Conservation (phyloP, 2,329 filamentous ascomycete genomes). For the Pestalotiopsis sp. region DNA sequence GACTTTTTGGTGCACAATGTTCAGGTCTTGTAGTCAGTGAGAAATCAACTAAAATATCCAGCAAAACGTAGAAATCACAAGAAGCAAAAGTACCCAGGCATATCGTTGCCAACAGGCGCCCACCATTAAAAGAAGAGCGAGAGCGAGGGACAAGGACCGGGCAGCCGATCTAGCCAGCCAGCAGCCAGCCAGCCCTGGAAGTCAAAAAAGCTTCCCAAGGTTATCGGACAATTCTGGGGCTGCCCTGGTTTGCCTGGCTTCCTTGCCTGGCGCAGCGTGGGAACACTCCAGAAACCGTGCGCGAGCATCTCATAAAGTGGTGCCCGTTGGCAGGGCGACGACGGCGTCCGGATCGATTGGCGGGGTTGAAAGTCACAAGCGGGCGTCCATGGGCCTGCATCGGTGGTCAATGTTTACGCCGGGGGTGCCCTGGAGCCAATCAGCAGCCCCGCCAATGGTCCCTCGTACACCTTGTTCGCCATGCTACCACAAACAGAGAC, state of each 20-base stretch:
- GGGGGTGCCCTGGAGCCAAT: neutral
- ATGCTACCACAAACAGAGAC: conserved; percentile 10
- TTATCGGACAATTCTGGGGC: neutral
- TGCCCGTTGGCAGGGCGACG: conserved; percentile 9
- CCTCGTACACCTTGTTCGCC: neutral
- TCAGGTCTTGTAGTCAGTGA: no score
- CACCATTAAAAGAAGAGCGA: neutral
- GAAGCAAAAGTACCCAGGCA: no score
- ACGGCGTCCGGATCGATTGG: neutral
- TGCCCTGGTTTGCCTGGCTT: neutral
- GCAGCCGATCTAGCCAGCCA: neutral
- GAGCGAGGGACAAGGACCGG: neutral
- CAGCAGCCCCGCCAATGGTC: neutral
- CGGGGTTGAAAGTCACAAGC: conserved; percentile 3
- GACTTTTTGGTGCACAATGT: no score
- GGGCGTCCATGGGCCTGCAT: conserved; percentile 3
- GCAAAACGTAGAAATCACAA: no score
- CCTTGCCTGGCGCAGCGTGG: neutral
- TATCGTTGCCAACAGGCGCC: no score
- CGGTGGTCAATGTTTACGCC: conserved; percentile 10
- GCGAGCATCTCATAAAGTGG: neutral
- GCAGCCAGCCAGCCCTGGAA: neutral
- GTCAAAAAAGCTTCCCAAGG: neutral
- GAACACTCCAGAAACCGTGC: neutral
- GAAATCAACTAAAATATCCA: no score